These are phyloP conservation scores for Camelina hispida DNA, from an alignment of 345 rosid species.

Conservation along the genomic window DNA sequence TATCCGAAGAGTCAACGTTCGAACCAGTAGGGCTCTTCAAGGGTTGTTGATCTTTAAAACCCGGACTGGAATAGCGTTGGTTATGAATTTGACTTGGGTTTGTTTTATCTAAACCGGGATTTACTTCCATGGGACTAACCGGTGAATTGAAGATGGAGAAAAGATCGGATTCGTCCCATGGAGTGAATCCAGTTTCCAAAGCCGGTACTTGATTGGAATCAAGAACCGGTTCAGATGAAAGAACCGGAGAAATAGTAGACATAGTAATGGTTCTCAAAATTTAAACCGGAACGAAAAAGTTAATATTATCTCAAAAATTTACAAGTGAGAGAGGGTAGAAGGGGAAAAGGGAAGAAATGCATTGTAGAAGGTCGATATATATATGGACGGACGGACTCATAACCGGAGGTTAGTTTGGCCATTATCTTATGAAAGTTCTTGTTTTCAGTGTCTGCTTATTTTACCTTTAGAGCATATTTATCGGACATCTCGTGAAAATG, in stretches of 20 bases:
- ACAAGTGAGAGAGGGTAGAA: constrained; percentile 50
- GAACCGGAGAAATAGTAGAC: constrained; percentile 53
- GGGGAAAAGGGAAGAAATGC: constrained; percentile 86
- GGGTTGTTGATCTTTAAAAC: constrained; percentile 41
- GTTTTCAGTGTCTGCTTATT: neutral
- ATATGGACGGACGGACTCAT: constrained; percentile 39
- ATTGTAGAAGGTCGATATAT: constrained; percentile 62
- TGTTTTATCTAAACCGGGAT: constrained; percentile 47
- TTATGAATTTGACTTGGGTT: constrained; percentile 44
- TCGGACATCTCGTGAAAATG: too few relatives aligned
- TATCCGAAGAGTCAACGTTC: neutral
- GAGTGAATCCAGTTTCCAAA: constrained; percentile 54
- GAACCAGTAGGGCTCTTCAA: constrained; percentile 30
- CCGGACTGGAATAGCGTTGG: constrained; percentile 44
- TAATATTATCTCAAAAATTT: constrained; percentile 19
- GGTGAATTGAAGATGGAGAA: constrained; percentile 49
- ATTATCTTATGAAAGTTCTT: constrained; percentile 39
- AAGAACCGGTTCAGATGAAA: constrained; percentile 43
- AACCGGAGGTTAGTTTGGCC: constrained; percentile 32
- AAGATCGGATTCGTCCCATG: constrained; percentile 59
- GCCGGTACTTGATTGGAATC: constrained; percentile 47
- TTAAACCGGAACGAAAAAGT: neutral
- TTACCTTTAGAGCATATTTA: too few relatives aligned
- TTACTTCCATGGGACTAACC: constrained; percentile 35
- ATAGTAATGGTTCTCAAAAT: constrained; percentile 34